Evolutionary conservation across 1,284 basidiomycete genomes (phyloP), one percentile per base, ranked within the genome.

Genomic region (Salmacisia buchloeana): DNA sequence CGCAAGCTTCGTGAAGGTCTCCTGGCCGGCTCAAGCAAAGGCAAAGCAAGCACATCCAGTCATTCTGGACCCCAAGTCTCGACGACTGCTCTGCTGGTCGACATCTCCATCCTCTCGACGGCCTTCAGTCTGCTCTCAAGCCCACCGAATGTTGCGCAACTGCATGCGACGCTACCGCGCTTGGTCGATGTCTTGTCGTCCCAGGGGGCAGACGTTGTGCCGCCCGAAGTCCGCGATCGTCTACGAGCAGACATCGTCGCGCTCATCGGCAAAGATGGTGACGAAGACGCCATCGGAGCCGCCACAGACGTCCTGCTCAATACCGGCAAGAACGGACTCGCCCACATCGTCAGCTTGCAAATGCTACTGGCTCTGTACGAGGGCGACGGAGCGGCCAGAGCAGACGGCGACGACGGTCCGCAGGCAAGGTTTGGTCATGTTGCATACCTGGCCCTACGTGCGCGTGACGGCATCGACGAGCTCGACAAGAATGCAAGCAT

Each of bases 1-100:
- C 58, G 69, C 3, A 71, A 71, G 52, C 58, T 71, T 1, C 21
- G 69, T 1, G 69, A 71, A n/a, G 69, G 65, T 1, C 35, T 67
- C 1, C 64, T 69, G 0, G 64, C 69, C 15, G 25, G 25, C 6
- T 27, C 23, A 10, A 33, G 25, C 46, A 21, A 52, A 52, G 46
- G n/a, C 46, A 27, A 52, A 52, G 46, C 6, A 23, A 10, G 10
- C 25, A n/a, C 9, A 52, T 10, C 36, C 36, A 18, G 18, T 38
- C 18, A 10, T 38, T 10, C 18, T 9, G 9, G 9, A 38, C 36
- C 18, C n/a, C n/a, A n/a, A n/a, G 46, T 23, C 27, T 27, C 31
- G 10, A 27, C 13, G 23, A 12, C 31, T 23, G 23, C 25, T 10
- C 25, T 29, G 21, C 27, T 52, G 6, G 27, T 27, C 46, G 31